Conservation (phyloP, 805 yeast species). For the Zygosaccharomyces kombuchaensis region DNA sequence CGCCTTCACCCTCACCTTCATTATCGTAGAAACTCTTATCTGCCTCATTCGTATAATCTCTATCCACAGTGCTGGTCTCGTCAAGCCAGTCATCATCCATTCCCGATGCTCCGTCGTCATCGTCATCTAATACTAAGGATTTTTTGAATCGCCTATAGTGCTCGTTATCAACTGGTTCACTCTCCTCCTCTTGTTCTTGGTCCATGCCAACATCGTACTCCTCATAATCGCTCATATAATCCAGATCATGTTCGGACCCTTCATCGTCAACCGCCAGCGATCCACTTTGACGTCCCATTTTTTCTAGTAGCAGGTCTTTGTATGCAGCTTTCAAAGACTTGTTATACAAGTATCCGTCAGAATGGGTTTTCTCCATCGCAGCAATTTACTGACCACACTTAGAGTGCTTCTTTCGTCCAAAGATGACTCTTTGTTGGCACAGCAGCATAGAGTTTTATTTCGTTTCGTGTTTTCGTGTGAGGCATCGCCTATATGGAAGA, state of each 20-base stretch:
- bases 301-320: constrained; percentile 16
- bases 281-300: constrained; percentile 10
- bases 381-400: neutral
- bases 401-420: neutral
- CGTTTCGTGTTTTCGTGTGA: constrained; percentile 6
- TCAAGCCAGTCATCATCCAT: constrained; percentile 16
- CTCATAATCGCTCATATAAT: constrained; percentile 4
- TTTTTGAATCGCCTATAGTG: constrained; percentile 15
- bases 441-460: neutral
- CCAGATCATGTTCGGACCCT: constrained; percentile 2
- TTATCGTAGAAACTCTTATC: constrained; percentile 22
- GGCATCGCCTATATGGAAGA: neutral
- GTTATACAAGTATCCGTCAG: constrained; percentile 11
- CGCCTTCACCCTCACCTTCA: constrained; percentile 11
- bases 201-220: constrained; percentile 17
- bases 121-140: constrained; percentile 17
- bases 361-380: constrained; percentile 1
- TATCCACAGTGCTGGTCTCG: constrained; percentile 18
- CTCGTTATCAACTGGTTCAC: constrained; percentile 11
- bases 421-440: neutral
- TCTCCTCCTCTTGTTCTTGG: constrained; percentile 13
- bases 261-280: constrained; percentile 9
- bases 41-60: constrained; percentile 24
- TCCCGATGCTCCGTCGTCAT: constrained; percentile 14
- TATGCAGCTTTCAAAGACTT: constrained; percentile 15